Evolutionary conservation across 345 rosid species (phyloP).

Genomic region (Eucalyptus paniculata): DNA sequence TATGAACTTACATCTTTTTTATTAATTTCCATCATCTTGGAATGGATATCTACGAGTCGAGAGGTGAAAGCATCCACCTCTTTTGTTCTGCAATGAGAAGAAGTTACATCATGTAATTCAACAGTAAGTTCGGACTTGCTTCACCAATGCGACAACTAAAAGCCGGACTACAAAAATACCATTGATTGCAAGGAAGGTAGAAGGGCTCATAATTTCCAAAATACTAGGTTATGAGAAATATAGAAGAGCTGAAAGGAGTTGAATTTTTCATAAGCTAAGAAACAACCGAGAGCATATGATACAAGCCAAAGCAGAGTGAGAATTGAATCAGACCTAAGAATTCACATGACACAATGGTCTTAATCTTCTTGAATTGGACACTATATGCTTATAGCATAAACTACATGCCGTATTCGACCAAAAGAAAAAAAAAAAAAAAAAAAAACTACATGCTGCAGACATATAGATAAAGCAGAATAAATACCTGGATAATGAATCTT

Average conservation of each 20-base stretch:
- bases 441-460: background rate
- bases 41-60: constrained; percentile 86
- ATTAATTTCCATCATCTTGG: constrained; percentile 71
- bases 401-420: too few species aligned
- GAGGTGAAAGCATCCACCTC: constrained; percentile 85
- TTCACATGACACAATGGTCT: background rate
- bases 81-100: constrained; percentile 47
- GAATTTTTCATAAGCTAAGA: background rate
- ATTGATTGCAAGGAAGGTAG: background rate
- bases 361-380: background rate
- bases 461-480: background rate
- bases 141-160: background rate
- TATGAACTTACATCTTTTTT: constrained; percentile 59
- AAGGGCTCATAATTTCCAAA: background rate
- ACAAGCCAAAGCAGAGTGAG: background rate
- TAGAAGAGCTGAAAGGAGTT: background rate
- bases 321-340: background rate
- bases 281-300: background rate
- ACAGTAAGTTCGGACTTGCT: background rate
- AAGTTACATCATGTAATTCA: background rate
- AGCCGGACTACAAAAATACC: background rate
- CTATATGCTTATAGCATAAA: background rate
- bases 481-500: constrained; percentile 74
- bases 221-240: background rate
- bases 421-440: too few species aligned